Percentiles rank a stretch among this genome's conserved stretches.
These are phyloP conservation scores for Mycena capillaripes DNA, from an alignment of 768 basidiomycete species.

Conservation along the genomic window DNA sequence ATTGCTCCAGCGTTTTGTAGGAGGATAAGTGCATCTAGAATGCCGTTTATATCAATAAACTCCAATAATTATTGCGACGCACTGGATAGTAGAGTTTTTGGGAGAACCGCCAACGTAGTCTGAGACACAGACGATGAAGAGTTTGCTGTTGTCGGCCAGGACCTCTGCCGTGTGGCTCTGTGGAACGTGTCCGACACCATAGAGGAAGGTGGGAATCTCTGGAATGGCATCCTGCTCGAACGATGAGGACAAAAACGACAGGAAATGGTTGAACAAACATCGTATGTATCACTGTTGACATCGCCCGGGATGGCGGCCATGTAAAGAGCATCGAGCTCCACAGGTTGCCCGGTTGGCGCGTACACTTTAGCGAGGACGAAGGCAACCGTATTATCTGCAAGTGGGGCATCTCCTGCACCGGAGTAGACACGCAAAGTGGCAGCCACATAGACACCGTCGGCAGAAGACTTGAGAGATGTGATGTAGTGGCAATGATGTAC, in stretches of 20 bases:
- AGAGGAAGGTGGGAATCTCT: background rate
- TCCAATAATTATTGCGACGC: background rate
- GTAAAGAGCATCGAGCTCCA: background rate
- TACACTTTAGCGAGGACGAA: background rate
- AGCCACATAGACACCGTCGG: background rate
- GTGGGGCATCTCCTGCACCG: background rate
- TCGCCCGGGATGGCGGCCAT: background rate
- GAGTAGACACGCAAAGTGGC: background rate
- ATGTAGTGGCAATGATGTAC: background rate
- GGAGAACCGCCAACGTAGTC: background rate
- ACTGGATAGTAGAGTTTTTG: background rate
- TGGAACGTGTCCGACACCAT: background rate
- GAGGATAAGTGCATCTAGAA: constrained; percentile 9
- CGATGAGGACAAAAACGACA: background rate
- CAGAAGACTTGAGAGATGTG: background rate
- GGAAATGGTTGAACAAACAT: background rate
- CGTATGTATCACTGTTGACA: background rate
- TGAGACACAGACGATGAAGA: background rate
- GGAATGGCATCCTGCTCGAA: background rate
- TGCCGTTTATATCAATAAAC: background rate
- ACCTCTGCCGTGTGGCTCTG: background rate
- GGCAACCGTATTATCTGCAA: background rate
- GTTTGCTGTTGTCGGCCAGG: background rate
- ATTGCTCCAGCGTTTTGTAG: constrained; percentile 11
- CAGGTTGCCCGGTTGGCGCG: background rate